Base-by-base conservation (phyloP, 1,139 yeast species). In the Blastobotrys petasosporus region DNA sequence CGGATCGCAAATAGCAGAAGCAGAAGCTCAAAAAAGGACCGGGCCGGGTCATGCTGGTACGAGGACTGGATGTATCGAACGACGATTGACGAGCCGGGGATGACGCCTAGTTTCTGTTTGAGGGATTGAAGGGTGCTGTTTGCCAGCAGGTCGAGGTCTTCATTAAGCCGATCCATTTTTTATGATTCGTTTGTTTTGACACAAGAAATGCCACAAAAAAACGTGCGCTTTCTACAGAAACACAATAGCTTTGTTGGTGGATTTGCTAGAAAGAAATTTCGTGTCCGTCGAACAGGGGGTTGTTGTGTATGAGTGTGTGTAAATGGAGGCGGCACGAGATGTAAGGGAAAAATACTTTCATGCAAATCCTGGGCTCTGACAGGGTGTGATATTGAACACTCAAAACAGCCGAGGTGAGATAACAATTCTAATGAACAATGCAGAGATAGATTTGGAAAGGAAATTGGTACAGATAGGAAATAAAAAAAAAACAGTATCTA, bases 41-140 rank as follows among this genome's bases (percentile, higher is more conserved):
- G 77, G 50, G 87, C 75, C 1, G 99, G 99, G 65, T 92, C 99
- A 66, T 92, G 79, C 63, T 87, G 90, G 64, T 90, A 90, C 3
- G 97, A 87, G n/a, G 88, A 82, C 55, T 76, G 77, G 59, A 92
- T 82, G 65, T 92, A 92, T 49, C 90, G 74, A 42, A 85, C 70
- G 15, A 87, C 66, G 47, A 84, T 77, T 32, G 75, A 74, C 12
- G 96, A 95, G 35, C 97, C 97, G 1, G 98, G 98, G 31, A 55
- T 53, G 7, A 48, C 12, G 20, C 59, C 51, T 9, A 54, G 54
- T 37, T 51, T 48, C 35, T 41, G 39, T 13, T 57, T 52, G 37
- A 60, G 62, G 17, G 49, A 39, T 12, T 57, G 53, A 10, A 60
- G 51, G n/a, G 53, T 47, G 31, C 53, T 48, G 47, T 58, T 61